Evolutionary conservation across 108 stramenopile species (phyloP), one percentile per base, ranked within the genome.

Genomic region (Bacterosira constricta): DNA sequence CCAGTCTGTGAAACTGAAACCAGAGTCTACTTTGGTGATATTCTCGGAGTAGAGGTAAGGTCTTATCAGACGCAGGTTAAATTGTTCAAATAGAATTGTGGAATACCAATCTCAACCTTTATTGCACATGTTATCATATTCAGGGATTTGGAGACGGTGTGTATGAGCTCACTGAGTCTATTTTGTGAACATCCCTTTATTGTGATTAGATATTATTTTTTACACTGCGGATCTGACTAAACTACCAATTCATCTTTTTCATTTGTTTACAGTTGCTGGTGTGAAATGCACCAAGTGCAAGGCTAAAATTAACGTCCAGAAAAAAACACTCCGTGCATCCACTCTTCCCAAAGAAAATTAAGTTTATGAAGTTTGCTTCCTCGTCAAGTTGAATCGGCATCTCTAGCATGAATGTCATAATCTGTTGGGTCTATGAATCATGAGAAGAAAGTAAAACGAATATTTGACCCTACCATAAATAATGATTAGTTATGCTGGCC

Each of bases 11-110:
- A 89, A 46, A 76, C 59, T 1, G 83, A 89, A 46, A 94, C 93
- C 66, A 69, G 91, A 45, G 78, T 98, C 34, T 98, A 91, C 86
- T 98, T 98, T 75, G 97, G 97, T 32, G 83, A 91, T 61, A 94
- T 98, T 65, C 75, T 98, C 39, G 94, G 94, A 52, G 93, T 95
- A 1, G 87, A 98, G 53, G 53, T 54, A 32, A 54, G 53, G 18
- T 15, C 17, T 12, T 32, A 6, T 30, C 27, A 34, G 53, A 15
- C 52, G 15, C 27, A 11, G 31, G 31, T 54, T 26, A 42, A 42
- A 12, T 11, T 1, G n/a, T 1, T n/a, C 2, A 42, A 3, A 42
- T 11, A n/a, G 41, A 42, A 42, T 42, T 11, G n/a, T n/a, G n/a
- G n/a, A n/a, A n/a, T n/a, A n/a, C n/a, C n/a, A n/a, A n/a, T n/a